Percentiles rank a stretch among this genome's conserved stretches.
Evolutionary conservation across 1,284 basidiomycete species (phyloP).

Genomic region (Grifola frondosa): DNA sequence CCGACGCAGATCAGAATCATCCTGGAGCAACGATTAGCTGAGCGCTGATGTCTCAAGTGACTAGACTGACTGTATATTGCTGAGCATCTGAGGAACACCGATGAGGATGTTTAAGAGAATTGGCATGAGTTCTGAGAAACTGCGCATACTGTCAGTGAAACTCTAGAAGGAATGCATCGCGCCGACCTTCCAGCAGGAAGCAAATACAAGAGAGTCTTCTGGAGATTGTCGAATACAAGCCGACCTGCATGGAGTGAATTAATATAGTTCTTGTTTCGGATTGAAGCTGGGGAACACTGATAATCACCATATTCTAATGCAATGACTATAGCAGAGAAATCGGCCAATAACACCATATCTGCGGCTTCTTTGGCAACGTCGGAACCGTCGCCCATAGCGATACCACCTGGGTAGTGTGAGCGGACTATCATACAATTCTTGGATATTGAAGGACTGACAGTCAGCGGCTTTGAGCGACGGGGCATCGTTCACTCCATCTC

Average conservation of each 20-base stretch:
- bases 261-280: constrained; percentile 38
- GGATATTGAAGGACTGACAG: constrained; percentile 13
- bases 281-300: not conserved
- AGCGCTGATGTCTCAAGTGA: too few species aligned
- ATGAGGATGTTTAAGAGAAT: constrained; percentile 52
- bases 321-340: constrained; percentile 47
- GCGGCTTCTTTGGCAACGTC: constrained; percentile 50
- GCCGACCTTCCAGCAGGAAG: constrained; percentile 45
- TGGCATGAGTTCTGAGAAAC: constrained; percentile 69
- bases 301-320: constrained; percentile 45
- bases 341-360: constrained; percentile 45
- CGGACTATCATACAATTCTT: too few species aligned
- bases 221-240: constrained; percentile 66
- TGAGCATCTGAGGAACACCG: constrained; percentile 49
- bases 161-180: not conserved
- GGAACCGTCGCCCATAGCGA: constrained; percentile 50
- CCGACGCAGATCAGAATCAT: constrained; percentile 61
- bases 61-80: constrained; percentile 42
- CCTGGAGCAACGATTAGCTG: constrained; percentile 16
- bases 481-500: constrained; percentile 71
- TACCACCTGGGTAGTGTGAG: constrained; percentile 36
- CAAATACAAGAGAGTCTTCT: constrained; percentile 49
- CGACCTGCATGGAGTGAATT: constrained; percentile 37
- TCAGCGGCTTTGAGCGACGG: constrained; percentile 57
- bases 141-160: constrained; percentile 6